Conservation (phyloP, 805 yeast species). For the Danielia reshetovae region DNA sequence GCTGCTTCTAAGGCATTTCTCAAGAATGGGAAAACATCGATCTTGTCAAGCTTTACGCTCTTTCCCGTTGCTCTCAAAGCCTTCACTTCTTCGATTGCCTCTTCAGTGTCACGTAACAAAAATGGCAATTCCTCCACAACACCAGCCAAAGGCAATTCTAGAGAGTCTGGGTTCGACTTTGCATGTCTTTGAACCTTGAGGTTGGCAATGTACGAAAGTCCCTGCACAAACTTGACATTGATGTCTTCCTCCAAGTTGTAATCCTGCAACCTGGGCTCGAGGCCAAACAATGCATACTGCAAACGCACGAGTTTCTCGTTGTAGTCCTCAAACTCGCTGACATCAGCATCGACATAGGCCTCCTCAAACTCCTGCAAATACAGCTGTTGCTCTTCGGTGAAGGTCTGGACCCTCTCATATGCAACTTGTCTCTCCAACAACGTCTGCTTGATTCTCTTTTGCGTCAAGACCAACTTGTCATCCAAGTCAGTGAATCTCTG, state of each 20-base stretch:
- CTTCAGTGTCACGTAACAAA: constrained; percentile 28
- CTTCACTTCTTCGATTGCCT: constrained; percentile 44
- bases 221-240: constrained; percentile 48
- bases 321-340: constrained; percentile 50
- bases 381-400: constrained; percentile 39
- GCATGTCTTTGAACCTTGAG: constrained; percentile 50
- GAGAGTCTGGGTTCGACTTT: constrained; percentile 20
- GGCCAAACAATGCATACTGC: constrained; percentile 82
- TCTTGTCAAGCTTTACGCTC: constrained; percentile 30
- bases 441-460: constrained; percentile 72
- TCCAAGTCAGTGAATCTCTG: constrained; percentile 40
- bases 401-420: constrained; percentile 52
- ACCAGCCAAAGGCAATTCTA: constrained; percentile 35
- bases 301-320: constrained; percentile 72
- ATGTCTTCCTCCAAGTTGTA: constrained; percentile 55
- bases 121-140: constrained; percentile 40
- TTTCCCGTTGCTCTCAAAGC: constrained; percentile 44
- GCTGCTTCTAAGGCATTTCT: constrained; percentile 25
- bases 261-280: constrained; percentile 60
- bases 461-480: constrained; percentile 32
- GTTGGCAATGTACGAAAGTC: constrained; percentile 65
- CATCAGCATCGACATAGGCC: constrained; percentile 52
- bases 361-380: constrained; percentile 56
- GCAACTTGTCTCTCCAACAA: constrained; percentile 81
- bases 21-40: constrained; percentile 38